phyloP scores from a whole-genome alignment of 1,284 basidiomycete species.

The Ceratobasidium sp. region DNA sequence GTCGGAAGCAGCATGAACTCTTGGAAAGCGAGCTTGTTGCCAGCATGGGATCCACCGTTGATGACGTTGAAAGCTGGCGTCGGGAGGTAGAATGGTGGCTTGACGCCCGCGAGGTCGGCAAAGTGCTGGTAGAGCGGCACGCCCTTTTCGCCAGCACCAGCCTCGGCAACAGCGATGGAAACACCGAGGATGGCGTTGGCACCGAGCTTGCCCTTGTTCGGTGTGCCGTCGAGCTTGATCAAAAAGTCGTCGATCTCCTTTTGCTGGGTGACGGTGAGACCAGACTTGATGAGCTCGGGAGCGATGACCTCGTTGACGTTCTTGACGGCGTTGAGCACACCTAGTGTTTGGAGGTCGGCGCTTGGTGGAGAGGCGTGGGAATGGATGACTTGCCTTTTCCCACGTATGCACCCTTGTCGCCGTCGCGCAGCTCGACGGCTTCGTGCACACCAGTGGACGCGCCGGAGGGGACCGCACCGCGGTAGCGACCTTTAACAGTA shows the following conservation, averaged over 20 bases:
- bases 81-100: slow-evolving; percentile 91
- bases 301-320: slow-evolving; percentile 96
- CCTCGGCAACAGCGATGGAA: slow-evolving; percentile 94
- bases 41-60: slow-evolving; percentile 99
- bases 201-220: slow-evolving; percentile 99
- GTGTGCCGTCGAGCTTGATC: slow-evolving; percentile 96
- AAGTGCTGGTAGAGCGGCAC: slow-evolving; percentile 97
- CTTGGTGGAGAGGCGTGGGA: not conserved
- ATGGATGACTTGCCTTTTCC: slow-evolving; percentile 79
- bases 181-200: slow-evolving; percentile 99
- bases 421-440: slow-evolving; percentile 98
- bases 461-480: slow-evolving; percentile 95
- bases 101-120: slow-evolving; percentile 92
- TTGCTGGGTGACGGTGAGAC: slow-evolving; percentile 88
- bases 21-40: slow-evolving; percentile 99
- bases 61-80: slow-evolving; percentile 98
- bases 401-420: slow-evolving; percentile 90
- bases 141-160: slow-evolving; percentile 92
- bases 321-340: slow-evolving; percentile 91
- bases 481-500: slow-evolving; percentile 78
- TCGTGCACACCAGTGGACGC: slow-evolving; percentile 99
- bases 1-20: slow-evolving; percentile 99
- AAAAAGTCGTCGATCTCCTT: slow-evolving; percentile 98
- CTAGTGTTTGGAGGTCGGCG: slow-evolving; percentile 53
- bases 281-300: slow-evolving; percentile 87